Conservation (phyloP, 23 red algal genomes). For the Gracilariopsis chorda region DNA sequence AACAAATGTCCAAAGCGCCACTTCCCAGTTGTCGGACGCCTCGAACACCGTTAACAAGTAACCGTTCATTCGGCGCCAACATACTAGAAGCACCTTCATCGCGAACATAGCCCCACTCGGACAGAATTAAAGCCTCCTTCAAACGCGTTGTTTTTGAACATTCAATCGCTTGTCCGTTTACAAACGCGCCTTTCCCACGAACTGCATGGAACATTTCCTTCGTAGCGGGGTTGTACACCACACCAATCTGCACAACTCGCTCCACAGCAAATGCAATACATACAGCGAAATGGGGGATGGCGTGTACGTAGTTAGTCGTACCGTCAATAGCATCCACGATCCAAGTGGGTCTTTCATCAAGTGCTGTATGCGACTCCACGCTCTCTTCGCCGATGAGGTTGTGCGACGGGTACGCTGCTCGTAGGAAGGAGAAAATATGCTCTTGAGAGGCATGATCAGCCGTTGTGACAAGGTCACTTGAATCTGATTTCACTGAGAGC, state of each 20-base stretch:
- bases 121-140: slow-evolving; percentile 76
- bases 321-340: slow-evolving; percentile 97
- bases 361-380: not conserved
- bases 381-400: slow-evolving; percentile 63
- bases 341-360: slow-evolving; percentile 62
- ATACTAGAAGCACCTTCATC: slow-evolving; percentile 60
- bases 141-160: slow-evolving; percentile 15
- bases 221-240: slow-evolving; percentile 81
- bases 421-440: slow-evolving; percentile 38
- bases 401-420: slow-evolving; percentile 9
- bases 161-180: slow-evolving; percentile 65
- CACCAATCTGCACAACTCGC: slow-evolving; percentile 57
- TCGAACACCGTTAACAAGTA: slow-evolving; percentile 51
- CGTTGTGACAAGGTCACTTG: slow-evolving; percentile 55
- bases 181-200: slow-evolving; percentile 67
- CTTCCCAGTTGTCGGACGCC: slow-evolving; percentile 71
- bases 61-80: slow-evolving; percentile 50
- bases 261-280: slow-evolving; percentile 70
- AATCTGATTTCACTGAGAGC: slow-evolving; percentile 4
- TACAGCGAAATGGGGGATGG: slow-evolving; percentile 67
- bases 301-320: slow-evolving; percentile 94
- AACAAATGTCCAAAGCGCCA: slow-evolving; percentile 88
- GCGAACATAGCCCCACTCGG: slow-evolving; percentile 88
- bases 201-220: slow-evolving; percentile 79
- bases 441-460: slow-evolving; percentile 64